Percentiles rank a stretch among this genome's conserved stretches.
Conservation (phyloP, 805 yeast genomes). For the Candida xyloterini region DNA sequence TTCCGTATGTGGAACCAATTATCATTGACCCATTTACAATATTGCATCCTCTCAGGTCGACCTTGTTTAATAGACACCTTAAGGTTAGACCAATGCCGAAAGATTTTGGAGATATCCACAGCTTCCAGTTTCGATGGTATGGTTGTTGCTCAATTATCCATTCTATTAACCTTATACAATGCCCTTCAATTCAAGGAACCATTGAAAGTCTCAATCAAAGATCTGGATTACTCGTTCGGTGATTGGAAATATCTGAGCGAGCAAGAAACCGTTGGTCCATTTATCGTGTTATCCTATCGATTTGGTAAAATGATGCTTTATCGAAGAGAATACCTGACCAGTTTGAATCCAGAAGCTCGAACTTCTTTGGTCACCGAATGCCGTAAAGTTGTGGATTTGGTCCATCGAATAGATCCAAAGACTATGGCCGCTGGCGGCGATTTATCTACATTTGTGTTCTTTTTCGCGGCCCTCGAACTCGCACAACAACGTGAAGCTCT, state of each 20-base stretch:
- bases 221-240: conserved; percentile 20
- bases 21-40: conserved; percentile 57
- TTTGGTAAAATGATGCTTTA: conserved; percentile 26
- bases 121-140: conserved; percentile 73
- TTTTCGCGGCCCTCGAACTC: conserved; percentile 12
- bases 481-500: conserved; percentile 5
- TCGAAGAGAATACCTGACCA: conserved; percentile 21
- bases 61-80: conserved; percentile 63
- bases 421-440: conserved; percentile 12
- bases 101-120: conserved; percentile 53
- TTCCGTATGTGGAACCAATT: conserved; percentile 70
- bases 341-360: conserved; percentile 3
- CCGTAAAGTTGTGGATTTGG: conserved; percentile 4
- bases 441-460: conserved; percentile 10
- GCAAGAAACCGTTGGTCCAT: conserved; percentile 18
- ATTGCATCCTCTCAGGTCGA: conserved; percentile 64
- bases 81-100: conserved; percentile 55
- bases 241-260: conserved; percentile 29
- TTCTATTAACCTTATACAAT: conserved; percentile 56
- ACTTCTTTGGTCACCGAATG: conserved; percentile 10
- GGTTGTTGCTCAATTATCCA: conserved; percentile 67
- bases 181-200: conserved; percentile 44
- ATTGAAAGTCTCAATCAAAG: conserved; percentile 21
- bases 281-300: conserved; percentile 17
- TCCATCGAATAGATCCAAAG: neutral